phyloP scores from a whole-genome alignment of 192 early-diverging fungal genomes.

The Umbelopsis sp. region DNA sequence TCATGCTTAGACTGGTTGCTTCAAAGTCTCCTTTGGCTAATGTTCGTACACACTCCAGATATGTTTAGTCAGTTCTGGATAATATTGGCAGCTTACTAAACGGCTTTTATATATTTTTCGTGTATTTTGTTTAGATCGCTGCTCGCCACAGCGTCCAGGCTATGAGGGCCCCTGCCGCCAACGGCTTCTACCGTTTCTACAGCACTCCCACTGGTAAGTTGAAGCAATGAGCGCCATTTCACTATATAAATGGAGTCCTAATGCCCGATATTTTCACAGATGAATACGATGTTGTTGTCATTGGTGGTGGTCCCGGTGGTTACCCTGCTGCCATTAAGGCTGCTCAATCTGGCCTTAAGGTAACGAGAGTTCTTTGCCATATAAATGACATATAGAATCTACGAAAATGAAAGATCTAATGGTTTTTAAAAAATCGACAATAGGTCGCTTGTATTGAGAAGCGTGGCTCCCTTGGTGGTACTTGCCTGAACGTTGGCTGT shows the following conservation, averaged over 20 bases:
- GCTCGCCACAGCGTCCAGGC: slow-evolving; percentile 36
- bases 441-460: slow-evolving; percentile 97
- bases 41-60: slow-evolving; percentile 20
- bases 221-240: neutral
- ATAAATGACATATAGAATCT: neutral
- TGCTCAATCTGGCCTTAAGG: slow-evolving; percentile 97
- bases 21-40: slow-evolving; percentile 39
- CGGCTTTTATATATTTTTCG: neutral
- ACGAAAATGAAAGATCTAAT: neutral
- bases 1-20: slow-evolving; percentile 40
- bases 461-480: slow-evolving; percentile 94
- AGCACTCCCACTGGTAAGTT: slow-evolving; percentile 39
- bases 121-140: slow-evolving; percentile 34
- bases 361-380: slow-evolving; percentile 35
- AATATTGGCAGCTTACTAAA: neutral
- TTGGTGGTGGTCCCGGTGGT: slow-evolving; percentile 97
- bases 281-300: slow-evolving; percentile 83
- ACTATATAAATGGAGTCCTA: neutral
- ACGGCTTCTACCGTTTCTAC: slow-evolving; percentile 43
- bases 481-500: slow-evolving; percentile 99
- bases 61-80: neutral
- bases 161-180: slow-evolving; percentile 33
- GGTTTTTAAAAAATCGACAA: neutral
- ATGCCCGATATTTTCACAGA: slow-evolving; percentile 12
- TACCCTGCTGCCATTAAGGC: slow-evolving; percentile 99